Conservation (phyloP, 768 basidiomycete species). For the Lanmaoa pseudosensibilis region DNA sequence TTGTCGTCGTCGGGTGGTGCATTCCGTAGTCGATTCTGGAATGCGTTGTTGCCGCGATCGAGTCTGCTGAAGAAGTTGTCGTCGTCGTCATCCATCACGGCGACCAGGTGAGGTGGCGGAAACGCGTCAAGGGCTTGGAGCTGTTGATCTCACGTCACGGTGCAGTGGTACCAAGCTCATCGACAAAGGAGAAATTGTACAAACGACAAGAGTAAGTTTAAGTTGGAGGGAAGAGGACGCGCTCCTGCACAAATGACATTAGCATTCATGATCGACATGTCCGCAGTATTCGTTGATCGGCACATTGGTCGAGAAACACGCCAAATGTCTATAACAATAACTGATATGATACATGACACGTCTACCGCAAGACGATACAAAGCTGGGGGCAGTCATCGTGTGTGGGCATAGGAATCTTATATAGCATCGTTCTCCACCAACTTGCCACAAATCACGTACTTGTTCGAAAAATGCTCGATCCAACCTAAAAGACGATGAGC, state of each 20-base stretch:
- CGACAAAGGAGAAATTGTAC: background rate
- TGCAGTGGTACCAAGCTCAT: background rate
- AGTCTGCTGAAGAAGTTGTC: conserved; percentile 32
- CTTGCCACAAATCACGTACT: conserved; percentile 88
- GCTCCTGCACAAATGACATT: background rate
- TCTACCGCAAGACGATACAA: background rate
- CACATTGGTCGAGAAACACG: background rate
- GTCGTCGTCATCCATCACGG: conserved; percentile 25
- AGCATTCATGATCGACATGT: background rate
- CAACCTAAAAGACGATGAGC: conserved; percentile 53
- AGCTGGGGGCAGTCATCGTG: background rate
- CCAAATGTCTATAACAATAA: conserved; percentile 2
- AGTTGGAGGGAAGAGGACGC: background rate
- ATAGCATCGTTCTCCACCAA: conserved; percentile 77
- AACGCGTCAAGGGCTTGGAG: background rate
- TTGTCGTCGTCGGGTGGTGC: conserved; percentile 24
- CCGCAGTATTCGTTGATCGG: background rate
- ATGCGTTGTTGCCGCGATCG: conserved; percentile 13
- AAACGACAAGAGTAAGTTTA: background rate
- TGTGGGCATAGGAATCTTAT: conserved; percentile 5
- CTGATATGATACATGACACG: conserved; percentile 13
- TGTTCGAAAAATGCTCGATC: conserved; percentile 92
- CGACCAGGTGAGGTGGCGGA: background rate
- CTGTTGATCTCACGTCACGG: background rate
- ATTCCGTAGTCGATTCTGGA: conserved; percentile 41